Evolutionary conservation across 2,329 filamentous ascomycete species (phyloP), one percentile per base, ranked within the genome.

Genomic region (Aureobasidium leucospermi): DNA sequence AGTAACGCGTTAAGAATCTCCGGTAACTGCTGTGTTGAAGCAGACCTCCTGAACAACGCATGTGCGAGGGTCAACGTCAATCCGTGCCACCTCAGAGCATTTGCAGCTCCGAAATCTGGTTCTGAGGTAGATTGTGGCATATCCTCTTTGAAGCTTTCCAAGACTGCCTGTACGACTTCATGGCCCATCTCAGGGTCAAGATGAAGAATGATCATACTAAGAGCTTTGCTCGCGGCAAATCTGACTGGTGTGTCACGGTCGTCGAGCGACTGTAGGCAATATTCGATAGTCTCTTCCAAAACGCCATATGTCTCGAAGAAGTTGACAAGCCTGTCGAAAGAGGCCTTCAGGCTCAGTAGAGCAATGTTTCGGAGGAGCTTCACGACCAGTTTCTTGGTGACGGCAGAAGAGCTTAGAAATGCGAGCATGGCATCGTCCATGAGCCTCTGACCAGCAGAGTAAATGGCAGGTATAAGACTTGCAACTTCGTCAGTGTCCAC

Each of bases 161-260:
- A 80, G 10, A 97, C 86, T 0, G 89, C 91, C 61, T 96, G 89
- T 11, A 96, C 86, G 10, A 99, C 87, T 68, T 97, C 88, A 1
- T 83, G 81, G 1, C 89, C 90, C 87, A 96, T 91, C 23, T 87
- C 87, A 0, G 83, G 74, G 46, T 91, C 85, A 7, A 99, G 75
- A 65, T 88, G 92, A 53, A 95, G 77, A 0, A 92, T 87, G 64
- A 97, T 85, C 57, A 96, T 82, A 72, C 91, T 96, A 46, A 97
- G 81, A 4, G 91, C 89, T 74, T 99, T 99, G 71, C 91, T 96
- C 19, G 93, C 90, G 34, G 93, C 88, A 66, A 96, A 84, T 39
- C 94, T 82, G 11, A 99, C 92, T 0, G 91, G 90, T 0, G 92
- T 96, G 67, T 97, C 92, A 62, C 89, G 89, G 71, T 99, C 94